Base-by-base conservation (phyloP, 805 yeast species). In the Candida odintsovae region DNA sequence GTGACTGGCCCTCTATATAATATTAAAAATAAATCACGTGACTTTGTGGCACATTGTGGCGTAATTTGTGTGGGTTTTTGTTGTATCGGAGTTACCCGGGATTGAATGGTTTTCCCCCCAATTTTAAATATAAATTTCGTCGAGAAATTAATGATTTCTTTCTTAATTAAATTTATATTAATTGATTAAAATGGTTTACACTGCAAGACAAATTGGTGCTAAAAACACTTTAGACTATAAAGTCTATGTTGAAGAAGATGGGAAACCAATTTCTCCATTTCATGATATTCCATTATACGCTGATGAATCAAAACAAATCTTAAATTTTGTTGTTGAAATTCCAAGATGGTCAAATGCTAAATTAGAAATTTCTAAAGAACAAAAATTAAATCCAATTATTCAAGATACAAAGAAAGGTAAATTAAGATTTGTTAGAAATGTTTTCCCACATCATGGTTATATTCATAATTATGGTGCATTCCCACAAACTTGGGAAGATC, bases 291-390 rank as follows among this genome's bases (percentile, higher is more conserved):
- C 95, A 53, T 78, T 94, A 67, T 90, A 83, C 63, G 97, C 98
- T 61, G 94, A 92, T 71, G 87, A 89, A 67, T 90, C 87, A 65
- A 86, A 87, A 75, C 83, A 90, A 62, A 78, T 90, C 59, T 75
- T 86, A 57, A 86, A 86, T 78, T 84, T 88, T 86, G 77, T 94
- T 60, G 97, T 94, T 53, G 99, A 94, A 73, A 90, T 94, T 56
- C 99, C 99, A 66, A 86, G 98, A 71, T 92, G 97, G 97, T 79
- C 96, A 64, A 94, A 94, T 67, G 98, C 97, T 55, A 94, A 94
- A 76, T 77, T 90, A 68, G 99, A 94, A 71, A 90, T 90, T 70
- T 80, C 86, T 68, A 90, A 90, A 73, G 95, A 86, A 61, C 72
- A 72, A 58, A 70, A 78, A 40, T 77, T 90, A 66, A 94, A 94